phyloP scores from a whole-genome alignment of 2,329 filamentous ascomycete species.

The Chaetomiaceae sp. region DNA sequence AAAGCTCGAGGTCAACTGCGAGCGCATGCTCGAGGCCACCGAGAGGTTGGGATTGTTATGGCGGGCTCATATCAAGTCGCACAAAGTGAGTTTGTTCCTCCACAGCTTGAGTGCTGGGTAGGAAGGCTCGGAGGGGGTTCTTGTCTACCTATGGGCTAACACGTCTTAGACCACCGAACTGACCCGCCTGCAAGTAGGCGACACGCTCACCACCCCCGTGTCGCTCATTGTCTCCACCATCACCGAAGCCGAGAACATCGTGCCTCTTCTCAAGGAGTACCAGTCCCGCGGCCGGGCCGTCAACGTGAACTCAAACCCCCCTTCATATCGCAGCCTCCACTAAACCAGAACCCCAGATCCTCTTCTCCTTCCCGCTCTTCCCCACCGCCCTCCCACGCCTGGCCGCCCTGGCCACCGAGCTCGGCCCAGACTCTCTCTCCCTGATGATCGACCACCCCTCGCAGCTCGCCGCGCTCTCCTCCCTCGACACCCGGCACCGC shows the following conservation, averaged over 20 bases:
- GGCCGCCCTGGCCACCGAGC: constrained; percentile 44
- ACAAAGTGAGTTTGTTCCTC: constrained; percentile 59
- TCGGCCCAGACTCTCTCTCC: constrained; percentile 52
- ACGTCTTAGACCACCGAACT: constrained; percentile 22
- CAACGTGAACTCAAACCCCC: constrained; percentile 43
- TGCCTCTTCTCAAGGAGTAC: constrained; percentile 54
- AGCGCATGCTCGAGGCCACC: constrained; percentile 61
- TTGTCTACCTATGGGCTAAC: neutral
- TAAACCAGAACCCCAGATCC: constrained; percentile 39
- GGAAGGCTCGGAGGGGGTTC: neutral
- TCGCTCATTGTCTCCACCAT: constrained; percentile 69
- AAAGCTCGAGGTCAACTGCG: constrained; percentile 61
- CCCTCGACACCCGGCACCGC: constrained; percentile 31
- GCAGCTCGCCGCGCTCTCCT: constrained; percentile 46
- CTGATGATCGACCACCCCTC: constrained; percentile 64
- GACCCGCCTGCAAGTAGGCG: constrained; percentile 60
- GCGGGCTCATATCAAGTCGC: constrained; percentile 75
- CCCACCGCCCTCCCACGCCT: constrained; percentile 56
- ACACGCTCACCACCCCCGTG: constrained; percentile 38
- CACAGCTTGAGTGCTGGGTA: too few species aligned
- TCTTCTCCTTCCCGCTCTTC: constrained; percentile 67
- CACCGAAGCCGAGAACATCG: constrained; percentile 63
- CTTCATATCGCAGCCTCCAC: constrained; percentile 6
- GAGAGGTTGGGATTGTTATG: constrained; percentile 56
- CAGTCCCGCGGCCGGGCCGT: constrained; percentile 46